Percentiles rank a stretch among this genome's conserved stretches.
phyloP scores from a whole-genome alignment of 768 basidiomycete genomes.

The Rhizopogon vinicolor region DNA sequence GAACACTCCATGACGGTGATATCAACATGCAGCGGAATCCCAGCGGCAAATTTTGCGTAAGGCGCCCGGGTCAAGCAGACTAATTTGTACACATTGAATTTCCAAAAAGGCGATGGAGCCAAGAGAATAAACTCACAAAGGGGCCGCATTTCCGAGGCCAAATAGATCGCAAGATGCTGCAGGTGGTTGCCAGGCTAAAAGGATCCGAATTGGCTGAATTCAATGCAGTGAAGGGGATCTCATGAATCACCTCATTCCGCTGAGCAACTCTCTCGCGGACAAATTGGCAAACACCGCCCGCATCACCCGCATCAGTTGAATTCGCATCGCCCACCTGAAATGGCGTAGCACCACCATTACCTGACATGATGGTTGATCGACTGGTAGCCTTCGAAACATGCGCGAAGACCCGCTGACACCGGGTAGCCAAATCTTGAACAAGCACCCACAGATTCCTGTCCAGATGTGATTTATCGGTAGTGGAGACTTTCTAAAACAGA shows the following conservation, averaged over 20 bases:
- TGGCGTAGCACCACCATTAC: conserved; percentile 24
- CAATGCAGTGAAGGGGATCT: conserved; percentile 13
- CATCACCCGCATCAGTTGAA: conserved; percentile 25
- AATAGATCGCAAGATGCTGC: conserved; percentile 50
- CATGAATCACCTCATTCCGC: conserved; percentile 46
- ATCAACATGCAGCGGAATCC: conserved; percentile 35
- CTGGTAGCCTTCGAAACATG: conserved; percentile 59
- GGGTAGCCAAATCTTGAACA: conserved; percentile 53
- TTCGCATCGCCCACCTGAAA: conserved; percentile 29
- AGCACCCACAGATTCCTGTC: conserved; percentile 69
- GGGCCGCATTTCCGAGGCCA: conserved; percentile 34
- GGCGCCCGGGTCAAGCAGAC: conserved; percentile 55
- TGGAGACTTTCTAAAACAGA: conserved; percentile 39
- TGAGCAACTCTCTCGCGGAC: conserved; percentile 52
- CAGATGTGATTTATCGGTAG: conserved; percentile 50
- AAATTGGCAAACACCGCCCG: conserved; percentile 28
- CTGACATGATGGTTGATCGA: conserved; percentile 48
- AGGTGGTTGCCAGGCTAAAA: conserved; percentile 38
- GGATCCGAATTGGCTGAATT: conserved; percentile 22
- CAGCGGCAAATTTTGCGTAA: conserved; percentile 37
- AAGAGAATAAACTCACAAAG: conserved; percentile 39
- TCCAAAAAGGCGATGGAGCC: conserved; percentile 16
- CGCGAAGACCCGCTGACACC: conserved; percentile 59
- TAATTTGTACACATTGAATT: conserved; percentile 35
- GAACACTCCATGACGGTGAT: conserved; percentile 50